phyloP scores from a whole-genome alignment of 2,329 filamentous ascomycete species.

The Neopestalotiopsis sp. region DNA sequence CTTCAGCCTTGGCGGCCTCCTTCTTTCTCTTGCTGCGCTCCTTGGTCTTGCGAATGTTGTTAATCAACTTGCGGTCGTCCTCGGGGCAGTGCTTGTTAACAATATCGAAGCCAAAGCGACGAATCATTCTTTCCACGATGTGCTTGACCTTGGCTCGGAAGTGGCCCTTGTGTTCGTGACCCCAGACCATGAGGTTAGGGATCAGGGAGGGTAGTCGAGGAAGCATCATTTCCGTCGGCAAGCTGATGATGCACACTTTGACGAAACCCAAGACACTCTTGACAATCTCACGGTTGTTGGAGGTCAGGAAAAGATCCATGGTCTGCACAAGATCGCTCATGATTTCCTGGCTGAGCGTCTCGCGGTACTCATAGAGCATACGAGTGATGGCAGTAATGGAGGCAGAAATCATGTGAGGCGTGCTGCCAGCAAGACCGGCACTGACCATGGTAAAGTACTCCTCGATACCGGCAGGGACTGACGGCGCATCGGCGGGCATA shows the following conservation, averaged over 20 bases:
- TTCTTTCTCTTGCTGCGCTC: constrained; percentile 92
- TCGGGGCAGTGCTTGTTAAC: constrained; percentile 85
- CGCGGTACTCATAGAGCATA: constrained; percentile 91
- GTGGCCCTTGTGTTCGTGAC: constrained; percentile 96
- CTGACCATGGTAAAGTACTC: constrained; percentile 99
- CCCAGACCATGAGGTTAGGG: constrained; percentile 93
- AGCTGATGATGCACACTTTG: constrained; percentile 89
- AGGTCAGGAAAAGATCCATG: constrained; percentile 94
- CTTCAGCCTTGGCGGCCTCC: constrained; percentile 65
- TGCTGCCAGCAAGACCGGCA: constrained; percentile 88
- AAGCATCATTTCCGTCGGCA: constrained; percentile 79
- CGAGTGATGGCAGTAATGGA: constrained; percentile 94
- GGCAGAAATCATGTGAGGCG: constrained; percentile 96
- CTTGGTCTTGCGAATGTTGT: constrained; percentile 94
- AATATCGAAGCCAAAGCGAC: constrained; percentile 83
- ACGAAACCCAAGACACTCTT: constrained; percentile 94
- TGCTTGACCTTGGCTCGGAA: constrained; percentile 98
- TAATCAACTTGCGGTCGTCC: constrained; percentile 84
- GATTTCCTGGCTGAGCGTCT: constrained; percentile 69
- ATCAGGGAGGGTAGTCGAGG: constrained; percentile 79
- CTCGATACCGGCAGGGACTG: constrained; percentile 81
- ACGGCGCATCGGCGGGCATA: constrained; percentile 81
- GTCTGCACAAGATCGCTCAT: constrained; percentile 88
- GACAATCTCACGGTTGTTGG: constrained; percentile 96
- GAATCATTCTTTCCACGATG: constrained; percentile 92